phyloP scores from a whole-genome alignment of 139 green algal species.

The Volvox africanus region DNA sequence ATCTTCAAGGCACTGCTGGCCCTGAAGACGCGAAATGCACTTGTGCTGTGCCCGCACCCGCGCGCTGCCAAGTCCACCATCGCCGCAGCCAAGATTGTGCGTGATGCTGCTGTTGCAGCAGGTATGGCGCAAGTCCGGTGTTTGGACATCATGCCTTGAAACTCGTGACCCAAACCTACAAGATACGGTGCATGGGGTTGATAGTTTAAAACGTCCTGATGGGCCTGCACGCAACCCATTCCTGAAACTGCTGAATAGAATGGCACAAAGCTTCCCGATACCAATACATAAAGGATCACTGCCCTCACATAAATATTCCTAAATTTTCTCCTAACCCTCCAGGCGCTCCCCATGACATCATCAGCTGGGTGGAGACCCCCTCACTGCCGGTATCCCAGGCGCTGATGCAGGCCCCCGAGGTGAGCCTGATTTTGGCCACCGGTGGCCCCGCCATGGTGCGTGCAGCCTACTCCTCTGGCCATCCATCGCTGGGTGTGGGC shows the following conservation, averaged over 20 bases:
- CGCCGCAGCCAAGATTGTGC: conserved; percentile 72
- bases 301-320: no score
- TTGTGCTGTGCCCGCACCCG: conserved; percentile 78
- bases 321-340: background rate
- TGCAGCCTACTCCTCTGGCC: conserved; percentile 75
- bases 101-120: conserved; percentile 72
- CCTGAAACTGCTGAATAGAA: no score
- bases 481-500: conserved; percentile 79
- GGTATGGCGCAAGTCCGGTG: conserved; percentile 24
- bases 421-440: conserved; percentile 78
- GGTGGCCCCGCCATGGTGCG: conserved; percentile 79
- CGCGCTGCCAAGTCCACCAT: conserved; percentile 70
- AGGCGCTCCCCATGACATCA: conserved; percentile 69
- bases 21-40: conserved; percentile 81
- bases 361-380: conserved; percentile 76
- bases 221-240: no score
- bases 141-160: no score
- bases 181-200: no score
- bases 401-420: conserved; percentile 73
- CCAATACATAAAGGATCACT: no score
- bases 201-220: no score
- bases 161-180: no score
- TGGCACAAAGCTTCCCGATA: no score
- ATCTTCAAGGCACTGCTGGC: conserved; percentile 82
- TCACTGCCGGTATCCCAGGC: conserved; percentile 67